Percentiles rank a stretch among this genome's conserved stretches.
phyloP scores from a whole-genome alignment of 2,329 filamentous ascomycete species.

The Lecanicillium sp. region DNA sequence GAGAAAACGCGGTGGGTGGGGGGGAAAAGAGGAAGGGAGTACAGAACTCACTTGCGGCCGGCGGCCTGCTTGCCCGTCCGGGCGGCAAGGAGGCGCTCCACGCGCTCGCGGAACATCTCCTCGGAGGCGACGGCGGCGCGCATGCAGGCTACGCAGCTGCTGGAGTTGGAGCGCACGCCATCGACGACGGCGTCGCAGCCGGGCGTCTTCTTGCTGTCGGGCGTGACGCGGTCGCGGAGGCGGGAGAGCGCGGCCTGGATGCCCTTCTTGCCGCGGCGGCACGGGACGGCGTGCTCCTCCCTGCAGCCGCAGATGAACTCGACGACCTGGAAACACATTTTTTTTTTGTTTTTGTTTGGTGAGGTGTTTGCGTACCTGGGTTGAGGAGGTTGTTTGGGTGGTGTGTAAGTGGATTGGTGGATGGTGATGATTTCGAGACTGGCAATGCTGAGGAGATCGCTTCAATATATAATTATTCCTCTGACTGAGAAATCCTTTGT shows the following conservation, averaged over 20 bases:
- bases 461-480: too few relatives aligned
- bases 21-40: too few relatives aligned
- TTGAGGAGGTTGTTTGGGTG: too few relatives aligned
- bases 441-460: too few relatives aligned
- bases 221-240: neutral
- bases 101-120: neutral
- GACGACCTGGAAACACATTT: neutral
- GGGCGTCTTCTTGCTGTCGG: neutral
- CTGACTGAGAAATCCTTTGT: too few relatives aligned
- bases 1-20: too few relatives aligned
- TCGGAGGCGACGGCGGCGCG: neutral
- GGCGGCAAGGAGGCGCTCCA: neutral
- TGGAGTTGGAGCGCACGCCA: neutral
- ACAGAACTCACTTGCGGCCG: too few relatives aligned
- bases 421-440: too few relatives aligned
- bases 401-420: too few relatives aligned
- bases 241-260: neutral
- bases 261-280: neutral
- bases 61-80: too few relatives aligned
- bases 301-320: neutral
- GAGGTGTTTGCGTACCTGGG: too few relatives aligned
- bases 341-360: neutral
- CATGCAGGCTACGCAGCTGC: neutral
- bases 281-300: neutral
- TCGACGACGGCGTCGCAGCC: neutral